Evolutionary conservation across 1,139 yeast genomes (phyloP).

Genomic region (Candida sp.): DNA sequence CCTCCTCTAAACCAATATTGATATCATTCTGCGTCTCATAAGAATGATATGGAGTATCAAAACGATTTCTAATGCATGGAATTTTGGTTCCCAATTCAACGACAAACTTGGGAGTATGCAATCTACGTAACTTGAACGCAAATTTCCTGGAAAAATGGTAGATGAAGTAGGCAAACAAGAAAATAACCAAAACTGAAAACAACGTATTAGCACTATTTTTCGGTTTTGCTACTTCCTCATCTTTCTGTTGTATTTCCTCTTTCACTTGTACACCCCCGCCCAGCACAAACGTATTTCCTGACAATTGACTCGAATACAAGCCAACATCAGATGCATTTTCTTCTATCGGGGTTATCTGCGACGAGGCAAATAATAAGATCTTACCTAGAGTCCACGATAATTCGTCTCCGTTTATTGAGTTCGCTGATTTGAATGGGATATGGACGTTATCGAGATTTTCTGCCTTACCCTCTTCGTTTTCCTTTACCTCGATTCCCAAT

Average conservation of each 20-base stretch:
- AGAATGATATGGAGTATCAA: background rate
- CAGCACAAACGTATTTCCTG: slow-evolving; percentile 38
- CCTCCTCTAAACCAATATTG: slow-evolving; percentile 31
- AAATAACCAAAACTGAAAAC: slow-evolving; percentile 15
- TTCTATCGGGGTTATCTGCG: slow-evolving; percentile 35
- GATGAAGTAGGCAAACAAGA: slow-evolving; percentile 16
- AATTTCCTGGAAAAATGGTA: slow-evolving; percentile 16
- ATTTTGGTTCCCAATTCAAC: slow-evolving; percentile 10
- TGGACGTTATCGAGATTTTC: slow-evolving; percentile 32
- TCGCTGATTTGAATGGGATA: slow-evolving; percentile 60
- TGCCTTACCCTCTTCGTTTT: slow-evolving; percentile 16
- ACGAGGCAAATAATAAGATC: slow-evolving; percentile 56
- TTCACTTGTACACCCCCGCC: slow-evolving; percentile 19
- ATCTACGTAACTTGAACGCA: slow-evolving; percentile 12
- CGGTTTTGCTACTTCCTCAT: slow-evolving; percentile 4
- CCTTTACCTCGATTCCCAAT: slow-evolving; percentile 45
- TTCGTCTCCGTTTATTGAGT: slow-evolving; percentile 56
- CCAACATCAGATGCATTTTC: slow-evolving; percentile 37
- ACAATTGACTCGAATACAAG: slow-evolving; percentile 48
- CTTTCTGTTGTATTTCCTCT: background rate
- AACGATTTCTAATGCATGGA: slow-evolving; percentile 13
- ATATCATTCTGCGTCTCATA: background rate
- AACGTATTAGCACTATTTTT: slow-evolving; percentile 5
- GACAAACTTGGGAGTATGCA: slow-evolving; percentile 13
- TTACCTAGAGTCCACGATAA: slow-evolving; percentile 69